Evolutionary conservation across 164 flowering plant genomes (phyloP), one percentile per base, ranked within the genome.

Genomic region (Nelumbo lutea): DNA sequence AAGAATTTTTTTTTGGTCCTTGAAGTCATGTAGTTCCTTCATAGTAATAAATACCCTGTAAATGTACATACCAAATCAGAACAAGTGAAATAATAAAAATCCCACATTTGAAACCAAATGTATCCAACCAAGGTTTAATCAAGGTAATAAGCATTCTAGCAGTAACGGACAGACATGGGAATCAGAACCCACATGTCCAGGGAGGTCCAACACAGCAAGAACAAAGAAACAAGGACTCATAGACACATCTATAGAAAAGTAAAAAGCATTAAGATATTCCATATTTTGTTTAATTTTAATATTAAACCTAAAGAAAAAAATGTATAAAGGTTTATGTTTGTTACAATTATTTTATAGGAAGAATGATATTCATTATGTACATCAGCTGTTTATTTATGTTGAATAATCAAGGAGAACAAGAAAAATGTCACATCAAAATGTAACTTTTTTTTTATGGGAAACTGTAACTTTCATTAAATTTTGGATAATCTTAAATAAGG

Each of bases 21-120:
- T 61, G 59, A 68, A 59, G 56, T 68, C 44, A 62, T 64, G 70
- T 48, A 62, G 63, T 46, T 63, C 15, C 66, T 52, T 51, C 39
- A 67, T 52, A 64, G 47, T 66, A 73, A 47, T 65, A 64, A 8
- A 67, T 38, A 52, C 42, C 72, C 72, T 72, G 72, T 50, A 67
- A 5, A 64, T 42, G 13, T 5, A 11, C 27, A 9, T n/a, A 27
- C 44, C 15, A 38, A 9, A 6, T 40, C 13, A 48, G 38, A 27
- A 68, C 27, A 68, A 39, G 59, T 14, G 1, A 44, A 45, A 59
- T 7, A 8, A 9, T 50, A 3, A 60, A n/a, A 38, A 27, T 42
- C 39, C 41, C 15, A 6, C 41, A 3, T 2, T 1, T 7, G 27
- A 1, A 67, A 42, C 11, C 40, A 41, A 1, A n/a, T 27, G 9